Conservation (phyloP, 2,329 filamentous ascomycete genomes). For the Penicillium sp. region DNA sequence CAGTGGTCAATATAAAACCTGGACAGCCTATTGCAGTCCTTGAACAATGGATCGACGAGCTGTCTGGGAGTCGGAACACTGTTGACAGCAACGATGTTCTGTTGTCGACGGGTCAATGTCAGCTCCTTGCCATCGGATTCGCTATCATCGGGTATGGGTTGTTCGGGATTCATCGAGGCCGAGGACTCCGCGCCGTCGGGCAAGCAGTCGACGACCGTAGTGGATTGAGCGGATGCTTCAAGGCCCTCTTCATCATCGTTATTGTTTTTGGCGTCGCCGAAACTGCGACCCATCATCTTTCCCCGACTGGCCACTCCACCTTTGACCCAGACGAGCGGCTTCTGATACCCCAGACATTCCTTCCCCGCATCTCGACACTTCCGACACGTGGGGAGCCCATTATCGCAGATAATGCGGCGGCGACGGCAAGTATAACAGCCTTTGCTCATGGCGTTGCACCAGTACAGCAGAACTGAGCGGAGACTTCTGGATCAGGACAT, state of each 20-base stretch:
- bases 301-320: constrained; percentile 51
- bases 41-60: constrained; percentile 53
- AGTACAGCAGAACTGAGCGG: constrained; percentile 7
- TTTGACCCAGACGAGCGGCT: constrained; percentile 49
- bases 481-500: constrained; percentile 22
- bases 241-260: background rate
- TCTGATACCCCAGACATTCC: constrained; percentile 50
- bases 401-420: constrained; percentile 50
- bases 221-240: background rate
- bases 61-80: constrained; percentile 42
- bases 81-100: constrained; percentile 18
- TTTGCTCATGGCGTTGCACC: constrained; percentile 40
- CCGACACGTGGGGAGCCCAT: constrained; percentile 47
- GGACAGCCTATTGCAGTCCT: constrained; percentile 50
- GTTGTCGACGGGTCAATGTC: constrained; percentile 1
- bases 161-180: background rate
- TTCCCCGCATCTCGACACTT: constrained; percentile 50
- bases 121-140: constrained; percentile 1
- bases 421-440: constrained; percentile 52
- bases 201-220: background rate
- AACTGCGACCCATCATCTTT: constrained; percentile 59
- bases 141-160: background rate
- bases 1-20: constrained; percentile 55
- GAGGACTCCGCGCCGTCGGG: background rate
- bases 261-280: constrained; percentile 42